These are phyloP conservation scores for Botrytis medusae DNA, from an alignment of 2,329 filamentous ascomycete genomes.

Conservation along the genomic window DNA sequence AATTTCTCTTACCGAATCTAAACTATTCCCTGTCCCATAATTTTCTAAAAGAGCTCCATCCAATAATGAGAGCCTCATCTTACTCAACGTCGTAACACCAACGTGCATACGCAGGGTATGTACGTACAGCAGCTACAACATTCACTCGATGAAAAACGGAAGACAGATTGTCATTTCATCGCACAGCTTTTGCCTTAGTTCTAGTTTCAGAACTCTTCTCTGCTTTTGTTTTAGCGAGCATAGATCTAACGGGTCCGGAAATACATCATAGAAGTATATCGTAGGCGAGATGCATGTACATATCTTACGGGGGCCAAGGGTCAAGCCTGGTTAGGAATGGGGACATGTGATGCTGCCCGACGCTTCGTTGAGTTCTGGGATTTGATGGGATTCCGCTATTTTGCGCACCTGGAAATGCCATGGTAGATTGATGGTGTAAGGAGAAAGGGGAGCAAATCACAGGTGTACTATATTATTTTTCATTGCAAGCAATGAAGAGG, in stretches of 20 bases:
- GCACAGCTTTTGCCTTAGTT: not conserved
- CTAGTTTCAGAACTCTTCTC: not conserved
- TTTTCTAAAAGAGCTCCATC: no score
- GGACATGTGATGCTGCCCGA: not conserved
- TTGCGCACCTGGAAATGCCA: not conserved
- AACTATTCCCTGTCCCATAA: no score
- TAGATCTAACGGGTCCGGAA: not conserved
- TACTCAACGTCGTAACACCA: not conserved
- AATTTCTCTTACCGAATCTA: not conserved
- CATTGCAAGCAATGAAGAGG: not conserved
- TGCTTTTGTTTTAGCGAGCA: not conserved
- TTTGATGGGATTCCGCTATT: not conserved
- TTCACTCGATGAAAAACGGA: not conserved
- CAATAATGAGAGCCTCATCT: no score
- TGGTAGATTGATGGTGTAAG: not conserved
- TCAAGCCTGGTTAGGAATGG: not conserved
- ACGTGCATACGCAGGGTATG: not conserved
- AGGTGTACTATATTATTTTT: not conserved
- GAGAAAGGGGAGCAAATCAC: not conserved
- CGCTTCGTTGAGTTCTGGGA: not conserved
- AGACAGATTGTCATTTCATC: not conserved
- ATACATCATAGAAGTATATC: not conserved
- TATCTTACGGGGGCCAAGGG: not conserved
- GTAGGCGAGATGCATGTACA: not conserved
- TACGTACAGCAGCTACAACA: not conserved